Evolutionary conservation across 108 stramenopile species (phyloP), one percentile per base, ranked within the genome.

Genomic region (Cylindrotheca closterium): DNA sequence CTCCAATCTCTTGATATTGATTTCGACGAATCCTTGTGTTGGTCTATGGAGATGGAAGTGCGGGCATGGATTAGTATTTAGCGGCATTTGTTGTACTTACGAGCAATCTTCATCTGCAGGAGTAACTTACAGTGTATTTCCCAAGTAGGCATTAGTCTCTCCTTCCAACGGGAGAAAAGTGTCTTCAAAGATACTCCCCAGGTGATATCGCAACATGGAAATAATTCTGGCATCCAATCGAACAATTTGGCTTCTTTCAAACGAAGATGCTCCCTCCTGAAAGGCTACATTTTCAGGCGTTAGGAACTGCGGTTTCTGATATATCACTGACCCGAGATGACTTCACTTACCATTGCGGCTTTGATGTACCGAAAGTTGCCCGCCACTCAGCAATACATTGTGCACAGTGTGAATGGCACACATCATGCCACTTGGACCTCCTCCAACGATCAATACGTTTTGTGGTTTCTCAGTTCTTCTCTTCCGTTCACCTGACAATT

Each of bases 11-110:
- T 77, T 77, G 45, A 77, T 71, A 1, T 69, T 66, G 30, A 77
- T 71, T 56, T 77, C 75, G n/a, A 77, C 70, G 52, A 66, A 71
- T 10, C 75, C 75, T 51, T 77, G 68, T 19, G 57, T 51, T 70
- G 60, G 34, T 18, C n/a, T n/a, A n/a, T n/a, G n/a, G n/a, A n/a
- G n/a, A n/a, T n/a, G n/a, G n/a, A n/a, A n/a, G n/a, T n/a, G n/a
- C n/a, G n/a, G n/a, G n/a, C n/a, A n/a, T n/a, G n/a, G n/a, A n/a
- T n/a, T n/a, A n/a, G n/a, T n/a, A n/a, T n/a, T n/a, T n/a, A n/a
- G n/a, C n/a, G n/a, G n/a, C n/a, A n/a, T n/a, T n/a, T n/a, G n/a
- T n/a, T n/a, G n/a, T n/a, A n/a, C n/a, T n/a, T n/a, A n/a, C n/a
- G n/a, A n/a, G n/a, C n/a, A n/a, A n/a, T n/a, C n/a, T n/a, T n/a